These are phyloP conservation scores for Paratrypanosoma confusum DNA, from an alignment of 208 protist species.

Conservation along the genomic window DNA sequence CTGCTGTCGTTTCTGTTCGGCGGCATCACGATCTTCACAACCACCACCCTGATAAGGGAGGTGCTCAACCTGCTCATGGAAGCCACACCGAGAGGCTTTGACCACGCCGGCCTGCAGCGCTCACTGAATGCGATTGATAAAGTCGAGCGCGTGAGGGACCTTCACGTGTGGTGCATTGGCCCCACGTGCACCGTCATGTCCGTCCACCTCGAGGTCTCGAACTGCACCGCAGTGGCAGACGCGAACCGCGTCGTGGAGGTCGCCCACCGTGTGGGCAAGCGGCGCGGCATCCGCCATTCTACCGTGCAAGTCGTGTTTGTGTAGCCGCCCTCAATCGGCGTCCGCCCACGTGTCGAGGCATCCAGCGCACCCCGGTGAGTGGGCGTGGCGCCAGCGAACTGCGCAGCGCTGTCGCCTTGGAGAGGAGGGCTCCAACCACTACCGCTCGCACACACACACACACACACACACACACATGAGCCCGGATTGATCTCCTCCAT, in stretches of 20 bases:
- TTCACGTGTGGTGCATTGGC: slow-evolving; percentile 86
- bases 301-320: slow-evolving; percentile 91
- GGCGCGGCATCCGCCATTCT: slow-evolving; percentile 61
- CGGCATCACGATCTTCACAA: slow-evolving; percentile 82
- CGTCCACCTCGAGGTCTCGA: slow-evolving; percentile 44
- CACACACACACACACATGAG: no score
- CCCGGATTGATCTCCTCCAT: no score
- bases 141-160: slow-evolving; percentile 73
- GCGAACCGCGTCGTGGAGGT: slow-evolving; percentile 26
- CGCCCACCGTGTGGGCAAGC: slow-evolving; percentile 44
- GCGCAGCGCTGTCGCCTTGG: no score
- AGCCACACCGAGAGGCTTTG: slow-evolving; percentile 56
- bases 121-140: slow-evolving; percentile 46
- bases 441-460: no score
- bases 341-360: no score
- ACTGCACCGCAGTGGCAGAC: slow-evolving; percentile 18
- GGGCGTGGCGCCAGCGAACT: no score
- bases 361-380: no score
- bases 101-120: slow-evolving; percentile 32
- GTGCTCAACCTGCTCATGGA: slow-evolving; percentile 87
- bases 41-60: slow-evolving; percentile 40
- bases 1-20: slow-evolving; percentile 81
- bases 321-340: no score
- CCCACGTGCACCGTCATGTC: slow-evolving; percentile 65
- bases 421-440: no score